Conservation (phyloP, 257 asterid genomes). For the Schizonepeta tenuifolia region DNA sequence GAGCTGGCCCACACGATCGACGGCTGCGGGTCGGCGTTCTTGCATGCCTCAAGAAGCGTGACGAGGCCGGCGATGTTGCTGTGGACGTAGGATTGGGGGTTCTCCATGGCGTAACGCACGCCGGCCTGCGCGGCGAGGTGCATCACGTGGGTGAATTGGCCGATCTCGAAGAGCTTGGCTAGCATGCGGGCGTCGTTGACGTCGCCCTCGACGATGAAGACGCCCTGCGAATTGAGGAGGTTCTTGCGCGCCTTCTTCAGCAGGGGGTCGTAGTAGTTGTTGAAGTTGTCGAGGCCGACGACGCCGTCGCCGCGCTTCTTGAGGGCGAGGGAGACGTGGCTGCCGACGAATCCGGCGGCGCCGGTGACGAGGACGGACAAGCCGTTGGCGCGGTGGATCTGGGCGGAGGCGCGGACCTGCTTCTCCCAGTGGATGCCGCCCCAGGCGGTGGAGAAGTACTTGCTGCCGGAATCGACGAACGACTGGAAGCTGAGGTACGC, state of each 20-base stretch:
- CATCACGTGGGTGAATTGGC: conserved; percentile 67
- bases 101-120: conserved; percentile 77
- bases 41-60: conserved; percentile 68
- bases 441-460: conserved; percentile 61
- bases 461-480: conserved; percentile 55
- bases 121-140: conserved; percentile 93
- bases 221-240: conserved; percentile 33
- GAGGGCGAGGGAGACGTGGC: conserved; percentile 66
- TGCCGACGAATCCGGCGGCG: conserved; percentile 81
- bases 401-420: conserved; percentile 55
- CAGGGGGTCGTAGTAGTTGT: conserved; percentile 61
- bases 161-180: conserved; percentile 59
- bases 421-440: conserved; percentile 69
- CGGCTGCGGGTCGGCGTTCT: conserved; percentile 61
- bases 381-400: conserved; percentile 64
- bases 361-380: conserved; percentile 73
- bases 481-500: conserved; percentile 72
- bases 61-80: conserved; percentile 82
- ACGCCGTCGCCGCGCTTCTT: conserved; percentile 91
- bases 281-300: conserved; percentile 78
- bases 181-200: conserved; percentile 62
- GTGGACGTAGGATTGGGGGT: conserved; percentile 70
- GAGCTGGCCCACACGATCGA: conserved; percentile 85
- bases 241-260: conserved; percentile 52
- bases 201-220: conserved; percentile 64